Base-by-base conservation (phyloP, 306 rosid genomes). In the Pachyrhizus erosus region DNA sequence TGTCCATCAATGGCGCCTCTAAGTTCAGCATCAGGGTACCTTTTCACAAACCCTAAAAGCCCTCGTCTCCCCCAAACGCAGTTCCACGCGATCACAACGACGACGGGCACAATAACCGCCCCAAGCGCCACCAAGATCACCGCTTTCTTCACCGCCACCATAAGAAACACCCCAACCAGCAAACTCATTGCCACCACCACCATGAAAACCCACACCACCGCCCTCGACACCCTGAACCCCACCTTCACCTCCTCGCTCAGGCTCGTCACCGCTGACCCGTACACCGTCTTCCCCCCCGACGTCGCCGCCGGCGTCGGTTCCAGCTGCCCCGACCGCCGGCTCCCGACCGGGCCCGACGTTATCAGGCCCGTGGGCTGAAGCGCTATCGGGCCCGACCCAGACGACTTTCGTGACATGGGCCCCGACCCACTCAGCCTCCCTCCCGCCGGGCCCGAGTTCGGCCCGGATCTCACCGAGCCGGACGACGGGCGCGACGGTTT, bases 1-100 rank as follows among this genome's bases (percentile, higher is more conserved):
- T 96, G 98, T 78, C 99, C 99, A 87, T 92, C 94, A 83, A 83
- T 82, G 81, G 99, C 98, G 48, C 98, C 97, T 81, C 99, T 92
- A 48, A 96, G 93, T 85, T 93, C 97, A 72, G 96, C 94, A 79
- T 96, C 97, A 57, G 98, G 98, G 48, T 88, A 89, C 81, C 96
- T 89, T 74, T 82, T 86, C 17, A 93, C 93, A 84, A 88, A 96
- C 86, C 93, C 93, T 75, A 93, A 74, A 85, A 96, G 79, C 82
- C 94, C 96, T 77, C 81, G 78, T 83, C 87, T 88, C 11, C 91
- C 88, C 93, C 93, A 96, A 57, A 72, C 75, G 73, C 84, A 88
- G 82, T 93, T 96, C 98, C 98, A 96, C 18, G 77, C 48, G 17
- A 86, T 52, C 76, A 87, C 85, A 65, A 73, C 74, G 85, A 86